Percentiles rank a stretch among this genome's conserved stretches.
These are phyloP conservation scores for Fraxinus excelsior DNA, from an alignment of 257 asterid genomes.

Conservation along the genomic window DNA sequence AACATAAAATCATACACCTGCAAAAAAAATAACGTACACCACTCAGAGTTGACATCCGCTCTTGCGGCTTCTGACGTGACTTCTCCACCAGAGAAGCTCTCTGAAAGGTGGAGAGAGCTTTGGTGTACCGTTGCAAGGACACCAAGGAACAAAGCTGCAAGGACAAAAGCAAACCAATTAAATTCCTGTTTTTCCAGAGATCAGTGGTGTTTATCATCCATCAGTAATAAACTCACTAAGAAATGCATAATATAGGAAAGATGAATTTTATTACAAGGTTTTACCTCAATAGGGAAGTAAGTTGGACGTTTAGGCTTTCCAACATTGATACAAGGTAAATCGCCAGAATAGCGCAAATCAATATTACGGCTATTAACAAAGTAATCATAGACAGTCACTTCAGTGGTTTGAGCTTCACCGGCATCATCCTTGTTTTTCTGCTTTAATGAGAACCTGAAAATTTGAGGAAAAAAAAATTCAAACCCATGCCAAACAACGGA, in stretches of 20 bases:
- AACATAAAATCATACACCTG: neutral
- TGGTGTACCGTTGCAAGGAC: slow-evolving; percentile 86
- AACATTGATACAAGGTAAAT: slow-evolving; percentile 89
- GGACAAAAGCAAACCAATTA: slow-evolving; percentile 21
- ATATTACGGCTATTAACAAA: slow-evolving; percentile 76
- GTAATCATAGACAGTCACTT: slow-evolving; percentile 86
- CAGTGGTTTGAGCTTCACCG: slow-evolving; percentile 56
- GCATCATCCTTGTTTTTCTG: slow-evolving; percentile 56
- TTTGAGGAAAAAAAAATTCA: slow-evolving; percentile 14
- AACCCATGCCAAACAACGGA: neutral
- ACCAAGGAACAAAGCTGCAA: slow-evolving; percentile 69
- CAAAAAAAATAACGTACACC: slow-evolving; percentile 37
- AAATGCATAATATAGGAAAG: neutral
- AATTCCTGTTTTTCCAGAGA: neutral
- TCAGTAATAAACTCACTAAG: too few relatives aligned
- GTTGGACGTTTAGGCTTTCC: slow-evolving; percentile 91
- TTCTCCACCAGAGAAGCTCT: slow-evolving; percentile 83
- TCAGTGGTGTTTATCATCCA: too few relatives aligned
- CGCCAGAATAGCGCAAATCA: slow-evolving; percentile 77
- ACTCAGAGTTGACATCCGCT: slow-evolving; percentile 70
- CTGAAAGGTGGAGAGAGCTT: slow-evolving; percentile 71
- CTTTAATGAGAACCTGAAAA: slow-evolving; percentile 62
- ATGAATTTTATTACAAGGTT: neutral
- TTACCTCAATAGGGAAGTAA: slow-evolving; percentile 86
- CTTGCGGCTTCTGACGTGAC: slow-evolving; percentile 89